Percentiles rank a stretch among this genome's conserved stretches.
Evolutionary conservation across 1,284 basidiomycete species (phyloP).

Genomic region (Bjerkandera adusta): DNA sequence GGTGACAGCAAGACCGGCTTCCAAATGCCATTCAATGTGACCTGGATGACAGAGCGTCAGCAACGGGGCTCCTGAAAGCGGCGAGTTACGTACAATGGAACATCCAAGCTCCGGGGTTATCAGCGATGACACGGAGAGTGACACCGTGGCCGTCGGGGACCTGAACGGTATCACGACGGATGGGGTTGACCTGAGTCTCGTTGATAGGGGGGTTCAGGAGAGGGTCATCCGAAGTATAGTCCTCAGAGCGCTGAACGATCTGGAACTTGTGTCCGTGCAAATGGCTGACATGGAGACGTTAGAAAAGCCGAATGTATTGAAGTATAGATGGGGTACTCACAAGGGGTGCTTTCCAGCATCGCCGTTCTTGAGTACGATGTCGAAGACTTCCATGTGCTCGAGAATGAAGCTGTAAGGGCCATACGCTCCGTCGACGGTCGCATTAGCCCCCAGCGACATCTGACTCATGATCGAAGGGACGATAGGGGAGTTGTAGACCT

Average conservation of each 20-base stretch:
- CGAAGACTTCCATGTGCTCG: constrained; percentile 73
- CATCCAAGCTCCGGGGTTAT: constrained; percentile 86
- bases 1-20: constrained; percentile 74
- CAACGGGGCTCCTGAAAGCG: neutral
- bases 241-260: constrained; percentile 68
- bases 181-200: constrained; percentile 79
- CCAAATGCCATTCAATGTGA: constrained; percentile 83
- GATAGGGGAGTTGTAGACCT: constrained; percentile 67
- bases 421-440: constrained; percentile 69
- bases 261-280: constrained; percentile 83
- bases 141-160: constrained; percentile 60
- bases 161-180: constrained; percentile 79
- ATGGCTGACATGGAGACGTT: constrained; percentile 46
- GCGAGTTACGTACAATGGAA: constrained; percentile 60
- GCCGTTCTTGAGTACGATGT: constrained; percentile 82
- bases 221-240: constrained; percentile 79
- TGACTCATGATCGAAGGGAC: constrained; percentile 78
- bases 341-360: constrained; percentile 80
- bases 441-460: constrained; percentile 74
- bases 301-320: neutral
- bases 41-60: constrained; percentile 36
- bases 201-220: constrained; percentile 77
- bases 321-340: constrained; percentile 41
- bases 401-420: constrained; percentile 78
- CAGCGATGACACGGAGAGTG: constrained; percentile 68